Evolutionary conservation across 352 stramenopile genomes (phyloP), one percentile per base, ranked within the genome.

Genomic region (Thraustochytrium sp.): DNA sequence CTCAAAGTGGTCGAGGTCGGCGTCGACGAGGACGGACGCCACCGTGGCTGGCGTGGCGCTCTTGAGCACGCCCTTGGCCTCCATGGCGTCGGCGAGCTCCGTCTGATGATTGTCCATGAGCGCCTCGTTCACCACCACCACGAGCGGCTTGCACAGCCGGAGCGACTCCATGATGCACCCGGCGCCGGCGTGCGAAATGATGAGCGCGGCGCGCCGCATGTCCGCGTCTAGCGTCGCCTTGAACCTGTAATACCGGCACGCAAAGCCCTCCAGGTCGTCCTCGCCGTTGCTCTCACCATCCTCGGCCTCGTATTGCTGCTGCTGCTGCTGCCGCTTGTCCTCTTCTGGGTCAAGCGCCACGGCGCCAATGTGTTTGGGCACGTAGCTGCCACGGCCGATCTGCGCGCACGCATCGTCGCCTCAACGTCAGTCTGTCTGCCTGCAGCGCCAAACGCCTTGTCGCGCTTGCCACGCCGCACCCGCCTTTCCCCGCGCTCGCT

Each of bases 21-120:
- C 86, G 1, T 38, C 82, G n/a, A 85, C 44, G 1, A 94, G 86
- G 44, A 86, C 85, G 3, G 54, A 26, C 11, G 87, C 72, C 34
- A 93, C 82, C 3, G 42, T 74, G 29, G 88, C 85, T 18, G 88
- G 89, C 1, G 85, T 89, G 9, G 91, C 92, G 23, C 87, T 82
- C 11, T 92, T 82, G 72, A 90, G 93, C 64, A 90, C 92, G 1
- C 85, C 87, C 63, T 90, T 82, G 34, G 89, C 87, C 21, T 90
- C 90, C 90, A 98, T 95, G 46, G 95, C 94, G 59, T 93, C 88
- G 5, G 96, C 95, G 26, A 99, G 87, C 85, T 99, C 96, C 44
- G 88, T 90, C 88, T 98, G 96, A 87, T 99, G 96, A 90, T 98
- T 98, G 90, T 98, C 90, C 96, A 99, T 99, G 18, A 99, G 90